A percentile compares a stretch with the other conserved stretches of the same genome.
phyloP scores from a whole-genome alignment of 1,139 yeast species.

The Kluyveromyces sp. region DNA sequence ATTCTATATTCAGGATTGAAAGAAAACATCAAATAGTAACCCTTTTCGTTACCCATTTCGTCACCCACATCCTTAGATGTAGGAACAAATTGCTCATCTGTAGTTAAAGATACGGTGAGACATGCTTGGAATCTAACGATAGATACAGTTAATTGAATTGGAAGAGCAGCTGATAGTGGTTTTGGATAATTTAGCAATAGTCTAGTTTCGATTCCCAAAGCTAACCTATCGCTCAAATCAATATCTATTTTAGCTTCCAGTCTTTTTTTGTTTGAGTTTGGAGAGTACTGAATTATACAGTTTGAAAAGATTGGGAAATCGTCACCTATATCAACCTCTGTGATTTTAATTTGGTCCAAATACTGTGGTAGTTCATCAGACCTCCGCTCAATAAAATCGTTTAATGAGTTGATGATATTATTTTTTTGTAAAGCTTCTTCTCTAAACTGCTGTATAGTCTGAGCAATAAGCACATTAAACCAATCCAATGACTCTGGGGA shows the following conservation, averaged over 20 bases:
- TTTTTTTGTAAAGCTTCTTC: constrained; percentile 79
- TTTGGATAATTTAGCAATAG: constrained; percentile 78
- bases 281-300: constrained; percentile 67
- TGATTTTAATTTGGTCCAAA: constrained; percentile 66
- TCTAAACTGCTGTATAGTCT: constrained; percentile 77
- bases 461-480: constrained; percentile 92
- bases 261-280: constrained; percentile 33
- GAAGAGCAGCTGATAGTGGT: constrained; percentile 76
- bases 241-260: constrained; percentile 91
- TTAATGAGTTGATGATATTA: constrained; percentile 72
- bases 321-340: constrained; percentile 89
- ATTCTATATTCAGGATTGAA: constrained; percentile 85
- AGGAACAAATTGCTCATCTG: constrained; percentile 40
- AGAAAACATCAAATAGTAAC: constrained; percentile 66
- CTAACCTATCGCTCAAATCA: constrained; percentile 80
- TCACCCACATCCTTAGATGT: constrained; percentile 35
- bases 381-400: constrained; percentile 38
- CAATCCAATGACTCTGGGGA: constrained; percentile 89
- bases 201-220: constrained; percentile 82
- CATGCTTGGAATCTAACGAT: constrained; percentile 92
- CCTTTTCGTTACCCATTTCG: constrained; percentile 24
- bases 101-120: constrained; percentile 57
- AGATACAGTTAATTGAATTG: constrained; percentile 76
- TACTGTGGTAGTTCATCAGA: constrained; percentile 57
- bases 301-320: constrained; percentile 94